Percentiles rank a stretch among this genome's conserved stretches.
phyloP scores from a whole-genome alignment of 2,329 filamentous ascomycete species.

The Rutstroemia sp. region DNA sequence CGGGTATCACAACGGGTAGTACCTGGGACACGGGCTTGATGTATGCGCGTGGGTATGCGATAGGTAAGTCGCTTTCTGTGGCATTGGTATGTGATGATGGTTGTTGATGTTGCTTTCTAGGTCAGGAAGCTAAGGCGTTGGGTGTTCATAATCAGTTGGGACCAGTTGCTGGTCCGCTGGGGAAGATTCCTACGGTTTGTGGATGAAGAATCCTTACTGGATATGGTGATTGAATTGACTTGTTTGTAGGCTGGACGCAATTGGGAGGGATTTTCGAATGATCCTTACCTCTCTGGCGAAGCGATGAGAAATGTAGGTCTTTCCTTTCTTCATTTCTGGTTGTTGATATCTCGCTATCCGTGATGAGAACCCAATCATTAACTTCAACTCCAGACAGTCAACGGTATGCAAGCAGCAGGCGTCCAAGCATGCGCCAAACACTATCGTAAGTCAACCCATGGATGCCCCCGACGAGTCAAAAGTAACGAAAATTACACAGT shows the following conservation, averaged over 20 bases:
- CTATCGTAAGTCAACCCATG: slow-evolving; percentile 33
- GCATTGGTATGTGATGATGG: neutral
- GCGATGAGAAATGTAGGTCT: slow-evolving; percentile 42
- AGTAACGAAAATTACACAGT: slow-evolving; percentile 31
- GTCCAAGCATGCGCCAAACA: slow-evolving; percentile 50
- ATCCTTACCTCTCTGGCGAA: slow-evolving; percentile 66
- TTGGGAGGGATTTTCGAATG: slow-evolving; percentile 77
- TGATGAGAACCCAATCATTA: neutral
- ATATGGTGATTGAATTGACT: slow-evolving; percentile 55
- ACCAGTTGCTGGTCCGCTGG: slow-evolving; percentile 68
- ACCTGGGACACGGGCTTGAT: slow-evolving; percentile 77
- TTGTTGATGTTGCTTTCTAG: slow-evolving; percentile 31
- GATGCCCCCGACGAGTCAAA: slow-evolving; percentile 24
- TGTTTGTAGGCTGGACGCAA: slow-evolving; percentile 69
- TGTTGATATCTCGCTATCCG: too few species aligned
- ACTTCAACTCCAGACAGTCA: slow-evolving; percentile 40
- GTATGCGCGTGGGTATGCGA: slow-evolving; percentile 57
- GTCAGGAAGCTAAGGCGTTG: slow-evolving; percentile 59
- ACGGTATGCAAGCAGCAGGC: slow-evolving; percentile 45
- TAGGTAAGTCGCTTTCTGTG: slow-evolving; percentile 40
- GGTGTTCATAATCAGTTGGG: slow-evolving; percentile 71
- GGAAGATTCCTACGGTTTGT: slow-evolving; percentile 49
- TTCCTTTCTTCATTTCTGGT: neutral
- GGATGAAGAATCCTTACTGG: slow-evolving; percentile 30
- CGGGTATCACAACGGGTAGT: slow-evolving; percentile 68